Conservation (phyloP, 2,329 filamentous ascomycete species). For the Colletotrichum siamense region DNA sequence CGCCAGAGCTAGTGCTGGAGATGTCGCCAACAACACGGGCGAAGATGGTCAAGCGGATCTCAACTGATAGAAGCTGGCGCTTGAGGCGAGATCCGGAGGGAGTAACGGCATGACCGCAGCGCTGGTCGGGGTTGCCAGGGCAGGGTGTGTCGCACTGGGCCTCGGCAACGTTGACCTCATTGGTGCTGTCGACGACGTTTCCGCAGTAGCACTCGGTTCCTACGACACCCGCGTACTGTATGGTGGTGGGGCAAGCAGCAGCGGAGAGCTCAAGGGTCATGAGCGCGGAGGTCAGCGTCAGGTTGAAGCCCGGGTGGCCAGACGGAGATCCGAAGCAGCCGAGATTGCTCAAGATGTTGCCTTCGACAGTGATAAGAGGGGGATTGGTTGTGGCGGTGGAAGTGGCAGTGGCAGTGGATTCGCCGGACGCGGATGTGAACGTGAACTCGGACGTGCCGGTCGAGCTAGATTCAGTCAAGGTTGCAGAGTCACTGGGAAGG, state of each 20-base stretch:
- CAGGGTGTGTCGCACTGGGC: slow-evolving; percentile 41
- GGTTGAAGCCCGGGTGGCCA: slow-evolving; percentile 30
- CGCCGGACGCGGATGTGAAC: background rate
- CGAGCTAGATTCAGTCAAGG: background rate
- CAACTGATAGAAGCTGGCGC: background rate
- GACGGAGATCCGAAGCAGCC: slow-evolving; percentile 31
- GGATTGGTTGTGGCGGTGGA: background rate
- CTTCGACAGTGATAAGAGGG: background rate
- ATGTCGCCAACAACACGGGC: background rate
- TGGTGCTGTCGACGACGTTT: slow-evolving; percentile 6
- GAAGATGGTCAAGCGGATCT: background rate
- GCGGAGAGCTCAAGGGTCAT: slow-evolving; percentile 30
- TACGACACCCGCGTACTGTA: background rate
- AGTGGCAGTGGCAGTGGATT: background rate
- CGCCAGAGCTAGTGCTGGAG: background rate
- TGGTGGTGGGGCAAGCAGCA: slow-evolving; percentile 24
- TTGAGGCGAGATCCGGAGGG: background rate
- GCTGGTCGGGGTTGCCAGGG: slow-evolving; percentile 42
- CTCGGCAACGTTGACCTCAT: background rate
- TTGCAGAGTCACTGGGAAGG: background rate
- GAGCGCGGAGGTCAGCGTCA: slow-evolving; percentile 6
- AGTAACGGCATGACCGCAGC: slow-evolving; percentile 44
- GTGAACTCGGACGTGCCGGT: background rate
- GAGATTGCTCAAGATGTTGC: slow-evolving; percentile 22
- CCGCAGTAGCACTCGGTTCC: slow-evolving; percentile 25